Base-by-base conservation (phyloP, 768 basidiomycete genomes). In the Amanita brunnescens region DNA sequence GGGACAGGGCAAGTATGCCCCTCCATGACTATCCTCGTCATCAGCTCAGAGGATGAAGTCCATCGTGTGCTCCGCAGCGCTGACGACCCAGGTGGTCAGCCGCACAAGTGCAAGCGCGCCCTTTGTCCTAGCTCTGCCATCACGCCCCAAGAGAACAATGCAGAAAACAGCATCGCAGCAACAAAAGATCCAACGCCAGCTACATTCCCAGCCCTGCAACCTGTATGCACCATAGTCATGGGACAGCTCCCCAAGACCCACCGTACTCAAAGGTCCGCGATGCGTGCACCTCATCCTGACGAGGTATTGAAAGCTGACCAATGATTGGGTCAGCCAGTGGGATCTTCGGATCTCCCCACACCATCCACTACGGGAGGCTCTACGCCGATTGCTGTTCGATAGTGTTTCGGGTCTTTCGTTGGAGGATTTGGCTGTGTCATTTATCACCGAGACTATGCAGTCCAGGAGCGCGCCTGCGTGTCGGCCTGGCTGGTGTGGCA, bases 401-500 rank as follows among this genome's bases (percentile, higher is more conserved):
- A 43, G 61, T 6, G 38, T 64, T 6, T 53, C 55, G 20, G 51
- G 49, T 41, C 64, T 67, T 47, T 69, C 70, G 16, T 57, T 81
- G 32, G 78, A 80, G 34, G 75, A 78, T 43, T 64, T 83, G 30
- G 80, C 80, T 0, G 68, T 72, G 43, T 77, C 78, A 0, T 79
- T 83, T 56, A 81, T 83, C 52, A 70, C 74, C 0, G 76, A 80
- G 63, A 72, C 78, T 13, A 77, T 81, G 42, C 40, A 44, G n/a
- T 29, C 30, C 33, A 49, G 18, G 18, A 40, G 8, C 39, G 5
- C 18, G n/a, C 13, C 41, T 35, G 12, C 41, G 14, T 23, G 13
- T 9, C 50, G 16, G n/a, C 42, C 20, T 14, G 37, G 38, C 26
- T 4, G 55, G 2, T 47, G 18, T 18, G 49, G 45, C 34, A 29